phyloP scores from a whole-genome alignment of 2,329 filamentous ascomycete species.

The Aureobasidium sp. region DNA sequence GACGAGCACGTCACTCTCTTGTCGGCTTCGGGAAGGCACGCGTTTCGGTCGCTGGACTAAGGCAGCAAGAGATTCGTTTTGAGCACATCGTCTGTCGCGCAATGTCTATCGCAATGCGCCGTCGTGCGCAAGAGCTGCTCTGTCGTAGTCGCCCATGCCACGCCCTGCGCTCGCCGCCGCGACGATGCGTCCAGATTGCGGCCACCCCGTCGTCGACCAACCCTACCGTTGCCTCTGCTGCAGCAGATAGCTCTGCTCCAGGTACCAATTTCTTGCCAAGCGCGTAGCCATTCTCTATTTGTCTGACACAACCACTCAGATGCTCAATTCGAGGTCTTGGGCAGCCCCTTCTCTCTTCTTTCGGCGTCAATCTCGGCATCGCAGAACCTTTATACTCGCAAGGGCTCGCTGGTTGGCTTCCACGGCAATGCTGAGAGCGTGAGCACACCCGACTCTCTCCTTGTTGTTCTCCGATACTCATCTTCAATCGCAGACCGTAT shows the following conservation, averaged over 20 bases:
- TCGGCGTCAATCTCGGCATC: conserved; percentile 90
- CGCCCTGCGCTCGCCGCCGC: neutral
- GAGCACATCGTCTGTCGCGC: neutral
- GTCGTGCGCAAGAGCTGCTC: conserved; percentile 20
- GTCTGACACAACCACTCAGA: conserved; percentile 47
- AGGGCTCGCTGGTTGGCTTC: conserved; percentile 83
- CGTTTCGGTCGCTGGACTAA: neutral
- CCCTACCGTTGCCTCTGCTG: conserved; percentile 23
- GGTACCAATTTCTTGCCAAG: neutral
- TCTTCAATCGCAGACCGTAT: conserved; percentile 58
- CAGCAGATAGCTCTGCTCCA: conserved; percentile 10
- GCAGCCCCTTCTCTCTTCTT: conserved; percentile 84
- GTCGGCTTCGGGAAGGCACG: conserved; percentile 1
- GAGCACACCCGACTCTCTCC: neutral
- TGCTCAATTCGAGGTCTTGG: conserved; percentile 89
- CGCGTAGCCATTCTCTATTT: too few species aligned
- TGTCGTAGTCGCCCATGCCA: conserved; percentile 20
- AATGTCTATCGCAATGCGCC: conserved; percentile 24
- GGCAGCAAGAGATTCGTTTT: neutral
- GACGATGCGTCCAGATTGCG: conserved; percentile 40
- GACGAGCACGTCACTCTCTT: neutral
- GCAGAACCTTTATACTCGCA: conserved; percentile 84
- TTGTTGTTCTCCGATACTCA: neutral
- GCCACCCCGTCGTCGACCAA: conserved; percentile 37
- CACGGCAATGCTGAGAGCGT: conserved; percentile 90